Evolutionary conservation across 169 alveolate genomes (phyloP).

Genomic region (Plasmodium ovale): DNA sequence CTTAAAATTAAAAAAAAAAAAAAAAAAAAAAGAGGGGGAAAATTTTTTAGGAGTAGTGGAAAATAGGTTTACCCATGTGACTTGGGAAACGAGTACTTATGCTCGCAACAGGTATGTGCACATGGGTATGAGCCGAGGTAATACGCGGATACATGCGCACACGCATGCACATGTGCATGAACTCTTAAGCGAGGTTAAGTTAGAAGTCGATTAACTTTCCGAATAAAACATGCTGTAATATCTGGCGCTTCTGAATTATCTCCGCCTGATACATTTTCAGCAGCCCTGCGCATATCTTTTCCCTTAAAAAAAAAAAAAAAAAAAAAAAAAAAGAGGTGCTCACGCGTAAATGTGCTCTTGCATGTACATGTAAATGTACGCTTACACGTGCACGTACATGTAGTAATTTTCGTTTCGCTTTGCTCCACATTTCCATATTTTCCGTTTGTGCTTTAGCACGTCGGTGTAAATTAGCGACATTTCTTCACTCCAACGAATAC

Average conservation of each 20-base stretch:
- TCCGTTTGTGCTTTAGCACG: not conserved
- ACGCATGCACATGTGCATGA: not conserved
- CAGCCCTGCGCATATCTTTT: slow-evolving; percentile 89
- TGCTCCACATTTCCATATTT: not conserved
- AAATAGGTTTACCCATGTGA: too few species aligned
- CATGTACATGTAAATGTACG: not conserved
- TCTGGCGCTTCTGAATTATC: slow-evolving; percentile 92
- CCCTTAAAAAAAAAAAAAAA: slow-evolving; percentile 74
- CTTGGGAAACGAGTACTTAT: too few species aligned
- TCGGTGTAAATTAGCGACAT: too few species aligned
- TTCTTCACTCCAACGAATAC: slow-evolving; percentile 27
- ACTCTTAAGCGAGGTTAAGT: not conserved
- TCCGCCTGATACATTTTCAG: slow-evolving; percentile 94
- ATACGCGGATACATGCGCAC: too few species aligned
- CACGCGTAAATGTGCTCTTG: not conserved
- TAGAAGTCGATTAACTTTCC: slow-evolving; percentile 88
- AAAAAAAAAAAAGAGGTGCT: not conserved
- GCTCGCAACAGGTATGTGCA: too few species aligned
- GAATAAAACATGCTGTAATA: slow-evolving; percentile 92
- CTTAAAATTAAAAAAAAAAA: too few species aligned
- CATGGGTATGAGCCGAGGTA: too few species aligned
- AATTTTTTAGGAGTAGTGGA: too few species aligned
- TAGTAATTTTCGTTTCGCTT: too few species aligned
- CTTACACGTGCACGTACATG: too few species aligned
- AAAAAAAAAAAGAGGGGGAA: too few species aligned